Percentiles rank a stretch among this genome's conserved stretches.
Evolutionary conservation across 176 grass and related monocot genomes (phyloP).

Genomic region (Musa troglodytarum): DNA sequence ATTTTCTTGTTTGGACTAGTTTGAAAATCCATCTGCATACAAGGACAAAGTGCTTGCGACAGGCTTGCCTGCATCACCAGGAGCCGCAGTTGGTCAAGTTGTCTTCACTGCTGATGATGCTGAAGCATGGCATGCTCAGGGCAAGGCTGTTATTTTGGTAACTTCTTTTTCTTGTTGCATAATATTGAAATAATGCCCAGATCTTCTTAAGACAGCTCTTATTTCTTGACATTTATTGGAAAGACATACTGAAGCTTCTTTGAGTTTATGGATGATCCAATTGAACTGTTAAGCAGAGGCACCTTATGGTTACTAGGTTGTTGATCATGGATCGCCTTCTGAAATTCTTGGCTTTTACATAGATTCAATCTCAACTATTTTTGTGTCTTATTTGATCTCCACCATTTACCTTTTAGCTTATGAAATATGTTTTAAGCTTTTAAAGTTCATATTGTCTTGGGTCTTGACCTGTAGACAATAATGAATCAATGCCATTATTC

Average conservation of each 20-base stretch:
- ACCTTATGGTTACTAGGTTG: no score
- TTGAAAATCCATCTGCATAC: constrained; percentile 73
- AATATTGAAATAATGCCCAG: background rate
- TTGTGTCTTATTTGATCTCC: no score
- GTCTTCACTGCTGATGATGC: constrained; percentile 95
- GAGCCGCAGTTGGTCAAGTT: constrained; percentile 85
- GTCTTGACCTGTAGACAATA: no score
- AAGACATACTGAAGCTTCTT: background rate
- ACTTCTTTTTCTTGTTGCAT: background rate
- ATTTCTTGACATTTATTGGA: background rate
- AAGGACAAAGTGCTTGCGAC: constrained; percentile 65
- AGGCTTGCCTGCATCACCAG: constrained; percentile 90
- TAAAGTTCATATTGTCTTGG: no score
- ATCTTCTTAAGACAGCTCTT: background rate
- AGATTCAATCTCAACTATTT: no score
- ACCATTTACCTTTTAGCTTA: no score
- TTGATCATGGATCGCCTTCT: no score
- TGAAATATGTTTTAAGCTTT: no score
- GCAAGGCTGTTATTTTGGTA: constrained; percentile 93
- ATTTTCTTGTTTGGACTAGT: constrained; percentile 45
- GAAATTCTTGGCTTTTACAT: no score
- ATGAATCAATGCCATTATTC: no score
- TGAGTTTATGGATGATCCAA: background rate
- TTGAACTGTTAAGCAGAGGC: background rate
- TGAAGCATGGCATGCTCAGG: constrained; percentile 89